A percentile compares a stretch with the other conserved stretches of the same genome.
phyloP scores from a whole-genome alignment of 768 basidiomycete genomes.

The Suillus bovinus region DNA sequence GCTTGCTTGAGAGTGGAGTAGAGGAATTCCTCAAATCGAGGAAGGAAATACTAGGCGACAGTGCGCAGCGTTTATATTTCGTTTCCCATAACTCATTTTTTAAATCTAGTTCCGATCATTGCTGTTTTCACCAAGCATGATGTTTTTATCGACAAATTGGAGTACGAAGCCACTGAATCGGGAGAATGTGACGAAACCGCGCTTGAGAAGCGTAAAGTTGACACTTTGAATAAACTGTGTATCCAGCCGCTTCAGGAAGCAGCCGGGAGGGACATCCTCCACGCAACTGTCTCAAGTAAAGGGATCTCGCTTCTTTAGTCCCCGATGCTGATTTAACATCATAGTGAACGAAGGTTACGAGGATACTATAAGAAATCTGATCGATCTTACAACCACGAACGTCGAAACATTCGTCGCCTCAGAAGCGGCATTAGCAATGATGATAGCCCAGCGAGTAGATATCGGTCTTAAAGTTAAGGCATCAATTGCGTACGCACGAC shows the following conservation, averaged over 20 bases:
- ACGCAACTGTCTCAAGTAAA: conserved; percentile 10
- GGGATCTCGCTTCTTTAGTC: neutral
- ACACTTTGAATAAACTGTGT: conserved; percentile 7
- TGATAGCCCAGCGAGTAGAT: conserved; percentile 10
- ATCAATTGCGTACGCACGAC: conserved; percentile 8
- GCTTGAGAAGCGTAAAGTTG: neutral
- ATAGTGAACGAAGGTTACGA: conserved; percentile 9
- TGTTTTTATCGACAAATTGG: conserved; percentile 1
- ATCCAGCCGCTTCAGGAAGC: conserved; percentile 6
- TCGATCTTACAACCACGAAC: conserved; percentile 10
- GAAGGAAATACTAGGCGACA: conserved; percentile 7
- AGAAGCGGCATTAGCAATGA: conserved; percentile 8
- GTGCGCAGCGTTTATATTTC: neutral
- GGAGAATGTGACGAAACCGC: neutral
- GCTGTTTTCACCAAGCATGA: conserved; percentile 12
- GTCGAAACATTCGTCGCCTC: conserved; percentile 7
- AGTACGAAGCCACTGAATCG: neutral
- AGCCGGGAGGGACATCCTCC: conserved; percentile 6
- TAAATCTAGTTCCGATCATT: conserved; percentile 7
- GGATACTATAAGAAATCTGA: conserved; percentile 1
- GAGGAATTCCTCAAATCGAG: conserved; percentile 5
- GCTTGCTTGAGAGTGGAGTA: neutral
- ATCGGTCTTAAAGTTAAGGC: conserved; percentile 7
- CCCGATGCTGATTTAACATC: neutral
- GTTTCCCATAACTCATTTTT: neutral